Evolutionary conservation across 129 eudicot species (phyloP).

Genomic region (Pseudognaphalium luteoalbum): DNA sequence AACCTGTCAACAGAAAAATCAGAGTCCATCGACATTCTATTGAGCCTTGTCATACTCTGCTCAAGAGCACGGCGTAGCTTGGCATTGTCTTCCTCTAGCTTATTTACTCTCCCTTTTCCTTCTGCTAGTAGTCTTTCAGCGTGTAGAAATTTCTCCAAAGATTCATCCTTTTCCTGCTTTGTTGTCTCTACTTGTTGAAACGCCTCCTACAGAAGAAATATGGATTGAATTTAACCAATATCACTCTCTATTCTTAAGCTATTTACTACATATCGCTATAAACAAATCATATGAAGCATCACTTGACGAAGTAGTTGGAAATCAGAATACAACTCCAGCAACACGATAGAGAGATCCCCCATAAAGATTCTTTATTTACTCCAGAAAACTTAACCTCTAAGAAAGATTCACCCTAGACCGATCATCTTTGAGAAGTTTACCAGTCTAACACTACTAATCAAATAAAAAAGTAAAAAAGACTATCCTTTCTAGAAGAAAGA

Average conservation of each 20-base stretch:
- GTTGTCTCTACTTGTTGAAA: constrained; percentile 56
- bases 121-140: constrained; percentile 64
- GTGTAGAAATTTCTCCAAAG: constrained; percentile 51
- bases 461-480: neutral
- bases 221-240: constrained; percentile 12
- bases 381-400: neutral
- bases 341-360: neutral
- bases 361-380: neutral
- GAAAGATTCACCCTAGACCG: too few relatives aligned
- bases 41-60: constrained; percentile 97
- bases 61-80: constrained; percentile 95
- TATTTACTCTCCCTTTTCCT: constrained; percentile 74
- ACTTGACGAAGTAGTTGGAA: neutral
- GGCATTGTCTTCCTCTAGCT: constrained; percentile 88
- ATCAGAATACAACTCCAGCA: constrained; percentile 16
- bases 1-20: constrained; percentile 95
- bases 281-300: constrained; percentile 15
- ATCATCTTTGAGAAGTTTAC: neutral
- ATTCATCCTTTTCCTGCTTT: constrained; percentile 69
- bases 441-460: constrained; percentile 4
- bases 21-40: constrained; percentile 97
- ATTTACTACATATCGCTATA: constrained; percentile 9
- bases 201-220: constrained; percentile 52
- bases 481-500: neutral
- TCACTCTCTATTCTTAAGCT: neutral